Evolutionary conservation across 2,329 filamentous ascomycete species (phyloP).

Genomic region (Grosmannia penicillata): DNA sequence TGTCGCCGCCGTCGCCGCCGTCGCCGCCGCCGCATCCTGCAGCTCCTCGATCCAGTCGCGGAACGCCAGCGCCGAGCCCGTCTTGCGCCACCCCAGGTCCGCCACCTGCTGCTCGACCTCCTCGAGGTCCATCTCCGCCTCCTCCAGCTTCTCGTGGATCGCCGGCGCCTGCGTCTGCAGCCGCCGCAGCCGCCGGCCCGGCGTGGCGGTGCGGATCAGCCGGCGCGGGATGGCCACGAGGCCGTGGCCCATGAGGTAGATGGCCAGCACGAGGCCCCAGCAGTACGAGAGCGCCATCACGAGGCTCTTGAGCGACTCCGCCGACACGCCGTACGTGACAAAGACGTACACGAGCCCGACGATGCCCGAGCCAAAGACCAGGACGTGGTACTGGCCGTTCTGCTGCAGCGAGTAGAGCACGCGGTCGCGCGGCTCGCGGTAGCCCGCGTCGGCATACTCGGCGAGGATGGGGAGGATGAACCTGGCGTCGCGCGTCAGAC

Average conservation of each 20-base stretch:
- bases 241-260: slow-evolving; percentile 96
- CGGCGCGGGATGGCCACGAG: slow-evolving; percentile 78
- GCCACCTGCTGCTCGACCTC: slow-evolving; percentile 67
- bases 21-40: slow-evolving; percentile 49
- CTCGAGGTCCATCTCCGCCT: slow-evolving; percentile 65
- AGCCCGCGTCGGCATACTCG: slow-evolving; percentile 89
- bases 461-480: slow-evolving; percentile 82
- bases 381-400: slow-evolving; percentile 80
- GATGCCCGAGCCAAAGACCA: slow-evolving; percentile 55
- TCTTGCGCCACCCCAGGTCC: slow-evolving; percentile 69
- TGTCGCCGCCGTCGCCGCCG: slow-evolving; percentile 24
- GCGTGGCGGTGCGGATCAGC: slow-evolving; percentile 65
- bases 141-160: slow-evolving; percentile 75
- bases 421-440: slow-evolving; percentile 70
- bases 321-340: slow-evolving; percentile 58
- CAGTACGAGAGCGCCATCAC: slow-evolving; percentile 92
- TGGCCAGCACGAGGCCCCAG: slow-evolving; percentile 81
- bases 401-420: slow-evolving; percentile 71
- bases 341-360: slow-evolving; percentile 74
- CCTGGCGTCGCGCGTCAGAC: slow-evolving; percentile 31
- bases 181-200: slow-evolving; percentile 56
- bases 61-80: slow-evolving; percentile 58
- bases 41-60: slow-evolving; percentile 95
- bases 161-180: slow-evolving; percentile 68
- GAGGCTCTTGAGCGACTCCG: slow-evolving; percentile 61